Conservation (phyloP, 2,329 filamentous ascomycete species). For the Chaetomium sp. region DNA sequence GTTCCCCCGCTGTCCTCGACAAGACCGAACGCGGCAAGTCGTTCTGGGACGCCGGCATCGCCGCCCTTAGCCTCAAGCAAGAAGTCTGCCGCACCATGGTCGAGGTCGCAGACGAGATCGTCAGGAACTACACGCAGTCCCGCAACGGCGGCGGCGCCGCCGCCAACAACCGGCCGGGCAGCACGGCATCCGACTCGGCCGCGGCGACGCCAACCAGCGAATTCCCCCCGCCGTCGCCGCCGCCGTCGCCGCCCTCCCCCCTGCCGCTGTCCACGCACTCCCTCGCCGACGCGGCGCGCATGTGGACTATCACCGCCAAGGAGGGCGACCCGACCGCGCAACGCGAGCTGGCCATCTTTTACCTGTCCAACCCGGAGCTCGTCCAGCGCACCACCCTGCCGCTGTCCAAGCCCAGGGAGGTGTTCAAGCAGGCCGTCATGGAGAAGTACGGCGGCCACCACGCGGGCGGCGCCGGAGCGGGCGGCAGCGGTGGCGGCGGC, state of each 20-base stretch:
- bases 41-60: slow-evolving; percentile 87
- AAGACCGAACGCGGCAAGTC: slow-evolving; percentile 70
- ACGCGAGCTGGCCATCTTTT: slow-evolving; percentile 89
- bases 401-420: slow-evolving; percentile 79
- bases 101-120: slow-evolving; percentile 59
- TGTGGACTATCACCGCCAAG: slow-evolving; percentile 92
- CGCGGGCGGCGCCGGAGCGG: slow-evolving; percentile 30
- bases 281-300: slow-evolving; percentile 78
- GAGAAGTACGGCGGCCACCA: slow-evolving; percentile 60
- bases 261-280: slow-evolving; percentile 62
- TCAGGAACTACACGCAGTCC: slow-evolving; percentile 64
- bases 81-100: slow-evolving; percentile 82
- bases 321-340: slow-evolving; percentile 88
- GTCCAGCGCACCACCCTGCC: slow-evolving; percentile 80
- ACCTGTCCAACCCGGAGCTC: slow-evolving; percentile 86
- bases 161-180: slow-evolving; percentile 14
- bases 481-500: neutral
- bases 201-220: neutral
- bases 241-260: slow-evolving; percentile 46
- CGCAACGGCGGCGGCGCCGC: slow-evolving; percentile 43
- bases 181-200: slow-evolving; percentile 26
- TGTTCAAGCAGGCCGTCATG: slow-evolving; percentile 88
- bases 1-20: slow-evolving; percentile 62
- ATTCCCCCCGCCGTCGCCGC: slow-evolving; percentile 17
- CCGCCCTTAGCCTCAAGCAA: slow-evolving; percentile 84